These are phyloP conservation scores for Paragyromitra xinjiangensis DNA, from an alignment of 495 filamentous ascomycete genomes.

Conservation along the genomic window DNA sequence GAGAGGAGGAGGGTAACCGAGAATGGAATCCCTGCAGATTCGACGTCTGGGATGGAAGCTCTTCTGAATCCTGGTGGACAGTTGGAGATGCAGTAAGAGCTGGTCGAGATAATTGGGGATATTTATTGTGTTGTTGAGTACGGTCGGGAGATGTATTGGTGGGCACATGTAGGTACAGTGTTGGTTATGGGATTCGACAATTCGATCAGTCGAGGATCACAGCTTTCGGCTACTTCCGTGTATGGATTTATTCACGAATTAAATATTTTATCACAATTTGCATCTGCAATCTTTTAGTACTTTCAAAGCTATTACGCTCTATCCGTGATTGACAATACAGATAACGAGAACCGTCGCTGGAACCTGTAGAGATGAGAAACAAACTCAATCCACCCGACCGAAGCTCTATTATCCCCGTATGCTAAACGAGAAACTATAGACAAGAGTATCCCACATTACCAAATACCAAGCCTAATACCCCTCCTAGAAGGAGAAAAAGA, in stretches of 20 bases:
- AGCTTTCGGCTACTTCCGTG: neutral
- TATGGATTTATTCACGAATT: neutral
- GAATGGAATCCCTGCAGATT: conserved; percentile 26
- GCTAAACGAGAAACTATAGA: neutral
- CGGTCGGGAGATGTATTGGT: neutral
- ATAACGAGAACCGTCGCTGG: neutral
- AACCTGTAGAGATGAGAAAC: neutral
- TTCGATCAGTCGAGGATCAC: neutral
- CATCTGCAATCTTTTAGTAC: too few species aligned
- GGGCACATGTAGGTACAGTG: neutral
- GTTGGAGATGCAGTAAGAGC: neutral
- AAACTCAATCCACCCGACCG: neutral
- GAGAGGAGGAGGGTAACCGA: conserved; percentile 40
- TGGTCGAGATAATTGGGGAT: neutral
- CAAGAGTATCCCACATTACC: neutral
- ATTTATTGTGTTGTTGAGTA: neutral
- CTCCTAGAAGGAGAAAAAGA: neutral
- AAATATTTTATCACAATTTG: neutral
- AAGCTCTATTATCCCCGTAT: neutral
- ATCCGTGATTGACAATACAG: too few species aligned
- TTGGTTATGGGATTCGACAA: neutral
- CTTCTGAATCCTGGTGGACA: neutral
- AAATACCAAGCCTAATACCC: neutral
- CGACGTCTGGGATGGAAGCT: neutral
- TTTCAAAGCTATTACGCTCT: too few species aligned